Conservation (phyloP, 2,329 filamentous ascomycete species). For the Pseudogymnoascus sp. region DNA sequence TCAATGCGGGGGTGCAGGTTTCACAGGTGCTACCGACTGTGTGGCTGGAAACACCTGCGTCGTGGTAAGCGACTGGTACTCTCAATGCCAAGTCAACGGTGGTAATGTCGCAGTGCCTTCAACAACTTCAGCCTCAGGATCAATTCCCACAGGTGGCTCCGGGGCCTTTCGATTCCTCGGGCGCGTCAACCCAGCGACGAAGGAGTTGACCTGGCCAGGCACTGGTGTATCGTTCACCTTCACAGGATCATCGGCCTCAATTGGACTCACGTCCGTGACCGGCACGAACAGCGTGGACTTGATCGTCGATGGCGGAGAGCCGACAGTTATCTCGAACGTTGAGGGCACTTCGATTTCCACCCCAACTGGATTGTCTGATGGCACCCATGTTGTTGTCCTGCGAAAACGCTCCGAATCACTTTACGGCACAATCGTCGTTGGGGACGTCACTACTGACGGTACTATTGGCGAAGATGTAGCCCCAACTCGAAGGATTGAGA, state of each 20-base stretch:
- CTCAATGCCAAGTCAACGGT: slow-evolving; percentile 10
- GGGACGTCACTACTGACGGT: slow-evolving; percentile 27
- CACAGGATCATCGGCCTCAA: slow-evolving; percentile 30
- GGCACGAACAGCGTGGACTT: slow-evolving; percentile 31
- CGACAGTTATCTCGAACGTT: slow-evolving; percentile 26
- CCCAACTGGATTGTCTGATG: slow-evolving; percentile 26
- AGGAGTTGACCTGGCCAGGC: slow-evolving; percentile 38
- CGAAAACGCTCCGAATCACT: slow-evolving; percentile 33
- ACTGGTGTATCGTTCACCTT: slow-evolving; percentile 32
- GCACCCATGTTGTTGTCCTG: slow-evolving; percentile 32
- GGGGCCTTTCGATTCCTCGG: slow-evolving; percentile 29
- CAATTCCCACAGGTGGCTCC: neutral
- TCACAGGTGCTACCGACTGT: slow-evolving; percentile 25
- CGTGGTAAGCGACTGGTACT: slow-evolving; percentile 14
- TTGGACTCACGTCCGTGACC: slow-evolving; percentile 27
- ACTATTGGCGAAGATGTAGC: slow-evolving; percentile 19
- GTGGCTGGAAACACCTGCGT: slow-evolving; percentile 22
- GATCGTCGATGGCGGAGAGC: slow-evolving; percentile 28
- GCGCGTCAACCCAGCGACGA: slow-evolving; percentile 36
- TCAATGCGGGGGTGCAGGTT: slow-evolving; percentile 30
- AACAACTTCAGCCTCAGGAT: neutral
- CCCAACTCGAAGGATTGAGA: slow-evolving; percentile 33
- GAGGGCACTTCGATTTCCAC: slow-evolving; percentile 27
- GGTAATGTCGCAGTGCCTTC: neutral
- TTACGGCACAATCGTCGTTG: slow-evolving; percentile 30